These are phyloP conservation scores for Aspergillus steynii DNA, from an alignment of 495 filamentous ascomycete genomes.

Conservation along the genomic window DNA sequence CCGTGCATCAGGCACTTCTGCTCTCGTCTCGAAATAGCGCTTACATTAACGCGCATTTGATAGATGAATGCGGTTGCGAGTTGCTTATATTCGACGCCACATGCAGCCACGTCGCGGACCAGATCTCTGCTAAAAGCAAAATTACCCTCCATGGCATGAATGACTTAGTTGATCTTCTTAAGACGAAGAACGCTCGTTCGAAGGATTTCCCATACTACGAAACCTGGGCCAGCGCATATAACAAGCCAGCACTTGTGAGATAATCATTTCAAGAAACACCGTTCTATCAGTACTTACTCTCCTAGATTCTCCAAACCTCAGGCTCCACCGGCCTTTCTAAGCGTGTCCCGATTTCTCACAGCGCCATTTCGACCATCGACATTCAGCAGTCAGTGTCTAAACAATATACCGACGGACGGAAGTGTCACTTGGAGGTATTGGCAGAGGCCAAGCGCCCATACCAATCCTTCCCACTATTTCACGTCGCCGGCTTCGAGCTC, in stretches of 20 bases:
- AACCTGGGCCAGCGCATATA: neutral
- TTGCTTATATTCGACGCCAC: constrained; percentile 9
- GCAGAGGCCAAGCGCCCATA: neutral
- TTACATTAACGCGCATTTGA: constrained; percentile 9
- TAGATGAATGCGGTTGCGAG: constrained; percentile 2
- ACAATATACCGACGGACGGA: neutral
- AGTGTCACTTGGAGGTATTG: neutral
- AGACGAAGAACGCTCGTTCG: neutral
- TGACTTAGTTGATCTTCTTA: constrained; percentile 9
- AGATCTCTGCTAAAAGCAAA: neutral
- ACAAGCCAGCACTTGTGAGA: neutral
- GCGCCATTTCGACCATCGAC: constrained; percentile 7
- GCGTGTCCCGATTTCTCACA: constrained; percentile 25
- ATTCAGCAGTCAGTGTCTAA: neutral
- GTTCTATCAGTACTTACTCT: neutral
- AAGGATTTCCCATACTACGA: constrained; percentile 11
- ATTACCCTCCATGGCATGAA: neutral
- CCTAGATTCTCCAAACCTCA: constrained; percentile 35
- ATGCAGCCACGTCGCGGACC: neutral
- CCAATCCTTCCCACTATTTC: constrained; percentile 16
- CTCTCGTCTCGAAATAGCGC: constrained; percentile 14
- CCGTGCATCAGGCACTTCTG: constrained; percentile 3
- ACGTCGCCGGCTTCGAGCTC: constrained; percentile 9
- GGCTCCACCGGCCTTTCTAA: constrained; percentile 44
- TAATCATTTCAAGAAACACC: neutral